Evolutionary conservation across 2,329 filamentous ascomycete genomes (phyloP).

Genomic region (Fusarium sp.): DNA sequence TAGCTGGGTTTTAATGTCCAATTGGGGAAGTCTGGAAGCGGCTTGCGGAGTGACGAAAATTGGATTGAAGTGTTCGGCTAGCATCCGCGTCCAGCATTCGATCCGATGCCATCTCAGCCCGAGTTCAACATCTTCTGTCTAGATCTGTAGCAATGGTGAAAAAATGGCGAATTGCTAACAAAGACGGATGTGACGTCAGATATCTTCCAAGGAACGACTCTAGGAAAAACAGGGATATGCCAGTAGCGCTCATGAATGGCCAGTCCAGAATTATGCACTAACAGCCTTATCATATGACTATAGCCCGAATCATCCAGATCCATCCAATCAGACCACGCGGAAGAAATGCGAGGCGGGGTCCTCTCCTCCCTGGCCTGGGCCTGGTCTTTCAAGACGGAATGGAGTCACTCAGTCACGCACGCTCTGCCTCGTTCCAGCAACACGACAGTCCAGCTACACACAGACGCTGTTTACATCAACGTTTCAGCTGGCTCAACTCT

Average conservation of each 20-base stretch:
- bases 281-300: background rate
- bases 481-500: background rate
- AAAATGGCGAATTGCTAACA: no score
- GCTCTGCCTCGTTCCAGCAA: background rate
- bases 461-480: background rate
- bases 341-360: background rate
- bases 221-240: background rate
- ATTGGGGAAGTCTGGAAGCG: background rate
- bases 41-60: background rate
- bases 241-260: background rate
- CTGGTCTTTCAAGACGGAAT: background rate
- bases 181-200: accelerated
- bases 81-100: no score
- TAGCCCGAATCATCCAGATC: accelerated
- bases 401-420: background rate
- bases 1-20: no score
- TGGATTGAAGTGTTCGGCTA: background rate
- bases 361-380: background rate
- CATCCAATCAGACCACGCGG: background rate
- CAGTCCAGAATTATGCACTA: background rate
- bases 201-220: no score
- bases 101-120: background rate
- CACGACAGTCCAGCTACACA: background rate
- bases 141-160: background rate
- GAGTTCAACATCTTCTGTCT: background rate